Percentiles rank a stretch among this genome's conserved stretches.
Conservation (phyloP, 805 yeast genomes). For the Kuraishia borneana region DNA sequence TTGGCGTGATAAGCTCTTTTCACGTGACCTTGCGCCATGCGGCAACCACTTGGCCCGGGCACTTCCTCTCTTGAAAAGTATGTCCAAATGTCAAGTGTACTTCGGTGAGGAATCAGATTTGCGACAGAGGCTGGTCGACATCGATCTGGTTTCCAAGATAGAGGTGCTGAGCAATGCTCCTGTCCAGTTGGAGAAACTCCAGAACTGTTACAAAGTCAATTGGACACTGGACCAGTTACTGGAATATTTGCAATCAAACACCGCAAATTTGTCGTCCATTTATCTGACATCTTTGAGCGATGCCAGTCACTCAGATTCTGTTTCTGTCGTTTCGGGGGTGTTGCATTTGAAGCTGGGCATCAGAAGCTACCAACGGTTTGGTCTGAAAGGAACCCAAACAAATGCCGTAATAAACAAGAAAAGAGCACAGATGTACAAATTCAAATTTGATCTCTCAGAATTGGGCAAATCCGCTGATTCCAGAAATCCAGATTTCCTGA, state of each 20-base stretch:
- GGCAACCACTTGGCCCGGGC: slow-evolving; percentile 1
- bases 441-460: slow-evolving; percentile 9
- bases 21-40: no score
- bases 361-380: slow-evolving; percentile 19
- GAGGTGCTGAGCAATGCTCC: no score
- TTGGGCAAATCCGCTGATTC: slow-evolving; percentile 4
- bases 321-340: slow-evolving; percentile 15
- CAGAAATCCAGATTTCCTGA: slow-evolving; percentile 10
- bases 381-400: slow-evolving; percentile 19
- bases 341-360: slow-evolving; percentile 18
- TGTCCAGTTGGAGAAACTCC: neutral
- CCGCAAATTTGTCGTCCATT: neutral
- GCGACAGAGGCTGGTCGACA: no score
- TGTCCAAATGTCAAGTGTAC: no score
- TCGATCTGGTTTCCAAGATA: no score
- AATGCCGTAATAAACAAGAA: slow-evolving; percentile 11
- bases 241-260: neutral
- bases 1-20: no score
- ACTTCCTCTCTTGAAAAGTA: neutral
- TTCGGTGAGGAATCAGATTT: no score
- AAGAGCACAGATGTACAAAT: slow-evolving; percentile 11
- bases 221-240: neutral
- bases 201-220: neutral
- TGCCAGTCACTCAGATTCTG: slow-evolving; percentile 19
- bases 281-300: slow-evolving; percentile 6